Percentiles rank a stretch among this genome's conserved stretches.
Conservation (phyloP, 2,329 filamentous ascomycete genomes). For the Lachnellula subtilissima region DNA sequence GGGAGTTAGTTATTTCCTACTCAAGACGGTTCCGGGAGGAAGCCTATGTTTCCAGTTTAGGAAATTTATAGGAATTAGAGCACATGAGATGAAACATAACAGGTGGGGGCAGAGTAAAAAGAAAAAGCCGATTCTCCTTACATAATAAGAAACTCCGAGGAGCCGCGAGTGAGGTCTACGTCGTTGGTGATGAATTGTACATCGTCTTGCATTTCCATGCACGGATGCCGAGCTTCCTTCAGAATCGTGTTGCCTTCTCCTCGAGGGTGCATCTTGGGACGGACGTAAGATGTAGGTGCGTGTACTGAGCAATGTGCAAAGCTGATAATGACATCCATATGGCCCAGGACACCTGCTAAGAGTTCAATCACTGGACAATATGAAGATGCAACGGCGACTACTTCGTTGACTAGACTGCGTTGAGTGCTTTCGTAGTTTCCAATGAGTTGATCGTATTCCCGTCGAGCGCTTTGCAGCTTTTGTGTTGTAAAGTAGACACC, state of each 20-base stretch:
- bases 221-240: constrained; percentile 92
- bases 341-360: constrained; percentile 80
- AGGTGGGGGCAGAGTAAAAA: not conserved
- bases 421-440: constrained; percentile 95
- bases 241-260: constrained; percentile 84
- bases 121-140: not conserved
- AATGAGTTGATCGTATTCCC: constrained; percentile 90
- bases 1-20: not conserved
- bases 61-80: too few relatives aligned
- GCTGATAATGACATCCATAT: constrained; percentile 91
- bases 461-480: constrained; percentile 70
- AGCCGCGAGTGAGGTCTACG: constrained; percentile 70
- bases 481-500: constrained; percentile 96
- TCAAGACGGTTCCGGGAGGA: too few relatives aligned
- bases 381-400: constrained; percentile 87
- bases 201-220: constrained; percentile 98
- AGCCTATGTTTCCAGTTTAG: too few relatives aligned
- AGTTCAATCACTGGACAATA: constrained; percentile 91
- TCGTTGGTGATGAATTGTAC: constrained; percentile 99
- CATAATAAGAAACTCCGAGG: constrained; percentile 69
- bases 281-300: constrained; percentile 84
- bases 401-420: constrained; percentile 82
- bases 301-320: constrained; percentile 92
- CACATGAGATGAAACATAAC: too few relatives aligned
- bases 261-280: constrained; percentile 83